These are phyloP conservation scores for Fusarium sp. DNA, from an alignment of 2,329 filamentous ascomycete genomes.

Conservation along the genomic window DNA sequence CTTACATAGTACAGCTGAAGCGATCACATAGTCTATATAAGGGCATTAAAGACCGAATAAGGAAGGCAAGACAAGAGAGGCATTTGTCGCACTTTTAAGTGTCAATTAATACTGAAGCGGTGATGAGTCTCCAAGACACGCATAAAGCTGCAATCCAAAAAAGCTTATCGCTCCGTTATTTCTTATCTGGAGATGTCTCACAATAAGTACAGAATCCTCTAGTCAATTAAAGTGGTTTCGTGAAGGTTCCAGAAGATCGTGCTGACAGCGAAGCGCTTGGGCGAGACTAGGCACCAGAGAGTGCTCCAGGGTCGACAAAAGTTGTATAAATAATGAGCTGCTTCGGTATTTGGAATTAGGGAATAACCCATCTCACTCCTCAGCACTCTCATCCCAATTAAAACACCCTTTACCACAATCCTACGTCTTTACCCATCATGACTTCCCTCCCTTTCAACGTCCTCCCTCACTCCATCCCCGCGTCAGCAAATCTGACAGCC, in stretches of 20 bases:
- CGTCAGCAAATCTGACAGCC: constrained; percentile 21
- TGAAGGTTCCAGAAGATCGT: background rate
- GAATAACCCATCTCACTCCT: accelerated
- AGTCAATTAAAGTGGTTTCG: background rate
- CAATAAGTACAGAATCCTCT: background rate
- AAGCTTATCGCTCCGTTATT: background rate
- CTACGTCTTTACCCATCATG: background rate
- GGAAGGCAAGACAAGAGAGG: too few species aligned
- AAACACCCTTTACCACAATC: background rate
- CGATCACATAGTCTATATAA: too few species aligned
- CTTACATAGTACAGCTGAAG: too few species aligned
- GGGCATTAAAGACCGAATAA: too few species aligned
- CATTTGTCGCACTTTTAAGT: too few species aligned
- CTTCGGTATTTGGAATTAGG: background rate
- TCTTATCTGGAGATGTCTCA: background rate
- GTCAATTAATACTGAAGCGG: too few species aligned
- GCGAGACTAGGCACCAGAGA: background rate
- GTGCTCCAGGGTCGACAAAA: background rate
- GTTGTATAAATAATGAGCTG: background rate
- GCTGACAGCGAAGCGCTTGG: background rate
- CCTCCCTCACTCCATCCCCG: background rate
- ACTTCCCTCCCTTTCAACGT: background rate
- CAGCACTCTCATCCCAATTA: accelerated
- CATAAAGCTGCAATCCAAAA: background rate
- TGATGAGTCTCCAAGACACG: too few species aligned